Evolutionary conservation across 371 early-diverging fungal species (phyloP).

Genomic region (Lichtheimia ornata): DNA sequence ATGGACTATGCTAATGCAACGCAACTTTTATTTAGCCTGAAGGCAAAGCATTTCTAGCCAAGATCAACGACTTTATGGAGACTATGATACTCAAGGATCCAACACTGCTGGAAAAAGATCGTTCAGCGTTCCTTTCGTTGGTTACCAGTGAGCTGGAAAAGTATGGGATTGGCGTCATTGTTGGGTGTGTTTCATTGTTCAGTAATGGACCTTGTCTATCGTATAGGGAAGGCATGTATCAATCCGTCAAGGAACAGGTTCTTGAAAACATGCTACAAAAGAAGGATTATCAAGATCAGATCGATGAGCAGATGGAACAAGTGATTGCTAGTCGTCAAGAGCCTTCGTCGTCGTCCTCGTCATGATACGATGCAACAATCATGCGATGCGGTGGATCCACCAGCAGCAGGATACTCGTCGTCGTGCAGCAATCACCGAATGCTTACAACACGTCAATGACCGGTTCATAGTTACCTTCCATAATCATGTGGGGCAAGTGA

Average conservation of each 20-base stretch:
- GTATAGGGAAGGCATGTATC: slow-evolving; percentile 28
- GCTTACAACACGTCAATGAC: too few species aligned
- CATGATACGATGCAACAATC: too few species aligned
- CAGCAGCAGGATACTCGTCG: too few species aligned
- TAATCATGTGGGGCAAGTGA: too few species aligned
- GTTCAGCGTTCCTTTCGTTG: slow-evolving; percentile 23
- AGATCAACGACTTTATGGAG: slow-evolving; percentile 33
- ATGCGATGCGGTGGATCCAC: too few species aligned
- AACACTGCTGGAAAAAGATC: slow-evolving; percentile 31
- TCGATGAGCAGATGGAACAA: slow-evolving; percentile 24
- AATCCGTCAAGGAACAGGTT: slow-evolving; percentile 18
- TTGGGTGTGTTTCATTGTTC: background rate
- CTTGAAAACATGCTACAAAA: slow-evolving; percentile 25
- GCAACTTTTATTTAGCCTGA: slow-evolving; percentile 14
- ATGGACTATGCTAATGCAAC: background rate
- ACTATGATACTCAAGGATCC: slow-evolving; percentile 31
- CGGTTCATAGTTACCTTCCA: too few species aligned
- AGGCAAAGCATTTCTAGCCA: slow-evolving; percentile 29
- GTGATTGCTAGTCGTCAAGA: background rate
- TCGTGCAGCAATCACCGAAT: too few species aligned
- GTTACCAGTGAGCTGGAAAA: slow-evolving; percentile 34
- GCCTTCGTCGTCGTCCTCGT: too few species aligned
- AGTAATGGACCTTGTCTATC: background rate
- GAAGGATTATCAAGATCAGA: slow-evolving; percentile 28
- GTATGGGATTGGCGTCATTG: slow-evolving; percentile 15